A percentile compares a stretch with the other conserved stretches of the same genome.
Evolutionary conservation across 768 basidiomycete species (phyloP).

Genomic region (Gelatoporia subvermispora): DNA sequence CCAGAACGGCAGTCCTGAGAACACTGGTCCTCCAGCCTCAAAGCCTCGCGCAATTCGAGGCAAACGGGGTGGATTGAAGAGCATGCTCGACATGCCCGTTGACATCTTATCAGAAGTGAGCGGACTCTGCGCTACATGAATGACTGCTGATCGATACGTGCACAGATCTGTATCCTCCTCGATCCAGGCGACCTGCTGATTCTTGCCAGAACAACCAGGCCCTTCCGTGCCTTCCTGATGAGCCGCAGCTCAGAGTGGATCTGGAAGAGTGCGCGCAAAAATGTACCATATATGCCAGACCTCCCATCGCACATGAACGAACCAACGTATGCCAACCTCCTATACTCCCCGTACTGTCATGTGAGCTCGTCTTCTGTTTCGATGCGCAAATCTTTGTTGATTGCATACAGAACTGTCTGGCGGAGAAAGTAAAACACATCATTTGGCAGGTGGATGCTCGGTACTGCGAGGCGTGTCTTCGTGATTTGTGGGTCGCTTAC

Average conservation of each 20-base stretch:
- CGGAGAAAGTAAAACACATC: constrained; percentile 3
- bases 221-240: constrained; percentile 12
- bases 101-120: constrained; percentile 15
- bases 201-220: constrained; percentile 9
- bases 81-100: constrained; percentile 13
- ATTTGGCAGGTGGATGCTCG: constrained; percentile 8
- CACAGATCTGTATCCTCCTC: constrained; percentile 9
- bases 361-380: constrained; percentile 1
- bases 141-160: background rate
- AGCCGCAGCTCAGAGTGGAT: constrained; percentile 1
- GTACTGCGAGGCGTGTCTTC: constrained; percentile 11
- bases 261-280: constrained; percentile 9
- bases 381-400: background rate
- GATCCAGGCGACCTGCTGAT: constrained; percentile 14
- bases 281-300: constrained; percentile 10
- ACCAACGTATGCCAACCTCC: constrained; percentile 13
- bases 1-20: too few relatives aligned
- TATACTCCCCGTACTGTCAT: constrained; percentile 13
- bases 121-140: background rate
- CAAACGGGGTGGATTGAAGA: constrained; percentile 9
- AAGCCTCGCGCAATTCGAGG: background rate
- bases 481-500: background rate
- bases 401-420: constrained; percentile 8
- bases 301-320: constrained; percentile 13
- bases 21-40: too few relatives aligned